Evolutionary conservation across 2,329 filamentous ascomycete species (phyloP).

Genomic region (Keithomyces neogunnii): DNA sequence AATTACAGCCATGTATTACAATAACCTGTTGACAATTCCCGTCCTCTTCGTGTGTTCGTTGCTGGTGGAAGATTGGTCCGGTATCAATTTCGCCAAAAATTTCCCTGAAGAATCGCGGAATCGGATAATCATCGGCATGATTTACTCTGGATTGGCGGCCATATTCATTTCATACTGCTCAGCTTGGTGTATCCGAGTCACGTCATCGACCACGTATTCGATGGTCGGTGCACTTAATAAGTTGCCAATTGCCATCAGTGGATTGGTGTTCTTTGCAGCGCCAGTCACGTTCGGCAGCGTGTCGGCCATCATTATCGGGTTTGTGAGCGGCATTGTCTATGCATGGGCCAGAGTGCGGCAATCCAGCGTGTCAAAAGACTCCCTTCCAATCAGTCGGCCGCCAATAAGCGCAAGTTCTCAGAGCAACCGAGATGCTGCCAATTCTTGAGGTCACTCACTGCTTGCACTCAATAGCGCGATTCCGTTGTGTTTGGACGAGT

Average conservation of each 20-base stretch:
- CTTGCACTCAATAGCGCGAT: background rate
- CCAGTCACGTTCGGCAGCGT: slow-evolving; percentile 89
- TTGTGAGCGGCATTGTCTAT: slow-evolving; percentile 87
- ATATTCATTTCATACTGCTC: slow-evolving; percentile 99
- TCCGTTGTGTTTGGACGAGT: no score
- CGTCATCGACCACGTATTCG: slow-evolving; percentile 94
- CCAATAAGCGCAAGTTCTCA: slow-evolving; percentile 84
- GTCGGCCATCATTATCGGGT: slow-evolving; percentile 83
- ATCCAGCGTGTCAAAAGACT: slow-evolving; percentile 55
- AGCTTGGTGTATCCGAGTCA: slow-evolving; percentile 96
- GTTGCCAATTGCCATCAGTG: slow-evolving; percentile 86
- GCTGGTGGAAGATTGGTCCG: slow-evolving; percentile 85
- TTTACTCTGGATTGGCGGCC: slow-evolving; percentile 85
- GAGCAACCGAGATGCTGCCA: slow-evolving; percentile 80
- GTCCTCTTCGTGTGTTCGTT: slow-evolving; percentile 78
- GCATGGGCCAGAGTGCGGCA: slow-evolving; percentile 57
- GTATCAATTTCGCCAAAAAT: slow-evolving; percentile 73
- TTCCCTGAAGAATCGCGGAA: slow-evolving; percentile 80
- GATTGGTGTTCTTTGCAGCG: slow-evolving; percentile 90
- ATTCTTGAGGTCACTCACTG: slow-evolving; percentile 27
- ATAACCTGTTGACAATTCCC: slow-evolving; percentile 94
- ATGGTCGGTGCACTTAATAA: slow-evolving; percentile 99
- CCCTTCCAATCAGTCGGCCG: slow-evolving; percentile 55
- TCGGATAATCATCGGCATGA: slow-evolving; percentile 75
- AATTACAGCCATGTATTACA: slow-evolving; percentile 93